Base-by-base conservation (phyloP, 768 basidiomycete genomes). In the Agrocybe chaxingu region DNA sequence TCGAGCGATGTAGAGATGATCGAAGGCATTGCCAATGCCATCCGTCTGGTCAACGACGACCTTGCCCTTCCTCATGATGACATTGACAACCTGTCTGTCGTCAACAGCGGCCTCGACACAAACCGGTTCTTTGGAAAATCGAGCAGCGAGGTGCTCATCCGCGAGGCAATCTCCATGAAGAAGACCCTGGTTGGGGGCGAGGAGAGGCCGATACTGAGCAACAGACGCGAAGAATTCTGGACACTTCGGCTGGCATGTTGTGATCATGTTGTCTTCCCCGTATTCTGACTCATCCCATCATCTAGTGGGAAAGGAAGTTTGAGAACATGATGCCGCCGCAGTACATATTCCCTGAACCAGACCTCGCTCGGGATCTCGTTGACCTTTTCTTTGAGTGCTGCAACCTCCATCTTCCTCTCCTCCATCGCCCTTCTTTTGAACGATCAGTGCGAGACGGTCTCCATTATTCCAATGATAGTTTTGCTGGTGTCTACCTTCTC, bases 401-500 rank as follows among this genome's bases (percentile, higher is more conserved):
- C 50, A 85, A 90, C 58, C 47, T 72, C n/a, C 68, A 75, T 43
- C 55, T 77, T 0, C 88, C 89, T 0, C 70, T 93, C 3, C 69
- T 94, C 3, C 89, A 92, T 57, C 77, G 81, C 3, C 82, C 81
- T 0, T 78, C 79, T 8, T 89, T 92, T 53, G 74, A 83, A 38
- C 65, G 69, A 9, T 66, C 71, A 9, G 56, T 84, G n/a, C 57
- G 52, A 1, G 71, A 76, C 4, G 75, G 75, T 0, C 56, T 79
- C 1, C 80, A 88, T 57, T 60, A 71, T 10, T 63, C 55, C 1
- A 73, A 86, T 47, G 48, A 71, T 1, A 59, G 68, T 0, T 89
- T 92, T 59, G 78, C 72, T 0, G 65, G 76, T 1, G 74, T 78
- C 0, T 73, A 89, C 18, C 69, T 91, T 7, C 70, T 88, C 1